Evolutionary conservation across 2,329 filamentous ascomycete species (phyloP), one percentile per base, ranked within the genome.

Genomic region (Chrysosporium queenslandicum): DNA sequence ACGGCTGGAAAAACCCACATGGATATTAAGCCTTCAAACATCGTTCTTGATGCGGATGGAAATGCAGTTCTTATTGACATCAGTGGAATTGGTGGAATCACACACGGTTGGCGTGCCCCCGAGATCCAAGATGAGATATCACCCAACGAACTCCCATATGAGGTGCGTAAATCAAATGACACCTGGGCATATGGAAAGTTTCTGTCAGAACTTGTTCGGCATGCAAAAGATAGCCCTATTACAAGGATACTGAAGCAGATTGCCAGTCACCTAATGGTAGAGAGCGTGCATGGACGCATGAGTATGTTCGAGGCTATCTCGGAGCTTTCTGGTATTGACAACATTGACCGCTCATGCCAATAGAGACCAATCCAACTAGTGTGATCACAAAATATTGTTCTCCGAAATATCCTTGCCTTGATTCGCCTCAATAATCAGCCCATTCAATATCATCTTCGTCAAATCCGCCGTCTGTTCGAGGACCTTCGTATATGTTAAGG

Each of bases 61-160:
- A 55, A 59, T 54, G 58, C 58, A 8, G 36, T 59, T 9, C 56
- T 61, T 14, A 60, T 59, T 45, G 57, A 60, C 55, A 54, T 59
- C 14, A 56, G 59, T 25, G 58, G 58, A 3, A 55, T 51, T 42
- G 57, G 56, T 12, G 36, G 36, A 20, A 50, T 49, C 23, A 46
- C 12, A n/a, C 52, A 50, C 49, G 56, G 52, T 51, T 58, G 55
- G 58, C 50, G 53, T n/a, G 50, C 56, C 21, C 55, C 55, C 9
- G 56, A 59, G 46, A 59, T 59, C 41, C 37, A 50, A 39, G 20
- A 36, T 18, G 39, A 27, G 8, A 43, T 51, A 18, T 43, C 23
- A 27, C 48, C 39, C 16, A 3, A 29, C 25, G 23, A 43, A 16
- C n/a, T 43, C n/a, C 37, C 48, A 21, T 43, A n/a, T 21, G 18